Percentiles rank a stretch among this genome's conserved stretches.
Conservation (phyloP, 208 protist genomes). For the Phytomonas serpens region DNA sequence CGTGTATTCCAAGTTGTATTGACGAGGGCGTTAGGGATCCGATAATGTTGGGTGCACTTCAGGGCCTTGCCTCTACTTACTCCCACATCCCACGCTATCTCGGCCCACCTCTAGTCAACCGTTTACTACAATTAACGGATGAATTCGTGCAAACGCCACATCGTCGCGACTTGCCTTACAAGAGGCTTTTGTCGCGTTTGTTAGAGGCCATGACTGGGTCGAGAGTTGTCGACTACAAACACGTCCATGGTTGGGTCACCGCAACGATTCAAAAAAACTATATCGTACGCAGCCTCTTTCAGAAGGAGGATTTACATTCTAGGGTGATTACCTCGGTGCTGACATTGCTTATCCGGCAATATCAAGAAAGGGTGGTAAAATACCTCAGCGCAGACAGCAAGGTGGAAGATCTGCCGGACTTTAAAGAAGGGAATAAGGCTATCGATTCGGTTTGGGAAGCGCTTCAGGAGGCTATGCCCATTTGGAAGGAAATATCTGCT, state of each 20-base stretch:
- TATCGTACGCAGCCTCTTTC: constrained; percentile 62
- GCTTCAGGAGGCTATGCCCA: constrained; percentile 35
- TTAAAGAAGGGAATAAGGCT: constrained; percentile 54
- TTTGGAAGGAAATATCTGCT: constrained; percentile 17
- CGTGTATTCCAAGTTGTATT: constrained; percentile 44
- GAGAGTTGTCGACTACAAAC: constrained; percentile 42
- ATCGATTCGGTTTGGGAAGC: constrained; percentile 64
- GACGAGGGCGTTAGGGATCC: constrained; percentile 50
- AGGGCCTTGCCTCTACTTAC: constrained; percentile 54
- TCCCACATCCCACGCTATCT: constrained; percentile 37
- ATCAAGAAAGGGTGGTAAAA: constrained; percentile 38
- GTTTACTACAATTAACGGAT: constrained; percentile 66
- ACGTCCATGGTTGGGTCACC: constrained; percentile 64
- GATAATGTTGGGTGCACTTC: constrained; percentile 51
- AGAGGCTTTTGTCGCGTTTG: constrained; percentile 56
- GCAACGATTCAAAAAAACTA: constrained; percentile 73
- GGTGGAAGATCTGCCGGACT: constrained; percentile 29
- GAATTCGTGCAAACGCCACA: constrained; percentile 47
- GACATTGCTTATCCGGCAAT: constrained; percentile 62
- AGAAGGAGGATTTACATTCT: constrained; percentile 64
- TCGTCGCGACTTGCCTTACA: constrained; percentile 52
- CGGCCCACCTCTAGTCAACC: constrained; percentile 37
- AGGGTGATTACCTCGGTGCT: constrained; percentile 63
- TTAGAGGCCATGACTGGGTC: constrained; percentile 73
- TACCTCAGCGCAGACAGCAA: neutral